A percentile compares a stretch with the other conserved stretches of the same genome.
Evolutionary conservation across 306 rosid genomes (phyloP).

Genomic region (Ormosia emarginata): DNA sequence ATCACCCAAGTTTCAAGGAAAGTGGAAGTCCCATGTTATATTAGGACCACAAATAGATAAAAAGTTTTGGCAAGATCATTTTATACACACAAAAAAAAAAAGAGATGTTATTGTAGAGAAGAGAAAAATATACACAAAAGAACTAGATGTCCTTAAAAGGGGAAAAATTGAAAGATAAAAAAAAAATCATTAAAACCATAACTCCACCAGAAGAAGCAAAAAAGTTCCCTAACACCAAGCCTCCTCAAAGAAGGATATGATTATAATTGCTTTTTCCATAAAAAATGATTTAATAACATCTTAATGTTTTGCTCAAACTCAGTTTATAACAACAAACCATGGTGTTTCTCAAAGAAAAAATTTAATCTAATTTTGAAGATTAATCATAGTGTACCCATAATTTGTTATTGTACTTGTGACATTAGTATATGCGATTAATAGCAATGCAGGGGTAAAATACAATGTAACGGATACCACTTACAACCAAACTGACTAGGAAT

Average conservation of each 20-base stretch:
- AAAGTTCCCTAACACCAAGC: background rate
- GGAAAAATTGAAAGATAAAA: background rate
- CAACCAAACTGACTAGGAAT: conserved; percentile 11
- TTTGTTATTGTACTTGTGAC: background rate
- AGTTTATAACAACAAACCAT: background rate
- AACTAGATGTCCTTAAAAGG: background rate
- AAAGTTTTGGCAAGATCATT: background rate
- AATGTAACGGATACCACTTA: background rate
- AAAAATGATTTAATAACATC: background rate
- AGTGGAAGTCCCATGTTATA: conserved; percentile 3
- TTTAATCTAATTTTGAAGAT: background rate
- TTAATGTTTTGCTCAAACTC: background rate
- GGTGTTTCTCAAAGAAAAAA: background rate
- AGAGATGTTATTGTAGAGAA: background rate
- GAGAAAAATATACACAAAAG: background rate
- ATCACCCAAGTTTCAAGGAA: background rate
- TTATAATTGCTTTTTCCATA: background rate
- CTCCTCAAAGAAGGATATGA: background rate
- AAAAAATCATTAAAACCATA: conserved; percentile 12
- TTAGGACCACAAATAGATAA: conserved; percentile 8
- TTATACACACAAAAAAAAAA: background rate
- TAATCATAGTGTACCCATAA: background rate
- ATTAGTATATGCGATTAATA: background rate
- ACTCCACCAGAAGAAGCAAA: background rate
- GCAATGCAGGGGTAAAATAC: background rate